phyloP scores from a whole-genome alignment of 352 stramenopile species.

The Pythium graminicola region DNA sequence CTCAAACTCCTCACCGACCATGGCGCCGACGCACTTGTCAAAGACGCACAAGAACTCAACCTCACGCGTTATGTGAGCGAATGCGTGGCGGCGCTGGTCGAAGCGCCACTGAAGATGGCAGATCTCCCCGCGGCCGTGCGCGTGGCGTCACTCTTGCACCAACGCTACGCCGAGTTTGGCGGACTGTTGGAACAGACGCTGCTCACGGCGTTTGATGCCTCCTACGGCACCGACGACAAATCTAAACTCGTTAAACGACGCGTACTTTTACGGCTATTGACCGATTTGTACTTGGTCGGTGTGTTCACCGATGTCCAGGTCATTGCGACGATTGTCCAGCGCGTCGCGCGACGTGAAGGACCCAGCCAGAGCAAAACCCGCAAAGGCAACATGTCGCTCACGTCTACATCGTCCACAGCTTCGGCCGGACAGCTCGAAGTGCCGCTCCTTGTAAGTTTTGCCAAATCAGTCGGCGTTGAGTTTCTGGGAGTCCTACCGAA shows the following conservation, averaged over 20 bases:
- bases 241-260: slow-evolving; percentile 65
- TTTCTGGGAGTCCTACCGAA: slow-evolving; percentile 68
- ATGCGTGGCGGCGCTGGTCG: slow-evolving; percentile 85
- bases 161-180: slow-evolving; percentile 89
- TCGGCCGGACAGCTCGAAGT: slow-evolving; percentile 77
- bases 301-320: slow-evolving; percentile 70
- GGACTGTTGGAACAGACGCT: slow-evolving; percentile 46
- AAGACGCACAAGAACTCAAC: slow-evolving; percentile 89
- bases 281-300: slow-evolving; percentile 74
- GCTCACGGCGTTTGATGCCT: slow-evolving; percentile 47
- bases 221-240: slow-evolving; percentile 62
- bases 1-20: slow-evolving; percentile 79
- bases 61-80: slow-evolving; percentile 94
- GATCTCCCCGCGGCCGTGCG: slow-evolving; percentile 84
- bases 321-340: slow-evolving; percentile 77
- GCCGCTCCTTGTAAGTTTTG: slow-evolving; percentile 92
- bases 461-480: slow-evolving; percentile 89
- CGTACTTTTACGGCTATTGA: slow-evolving; percentile 71
- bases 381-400: slow-evolving; percentile 41
- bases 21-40: slow-evolving; percentile 64
- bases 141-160: slow-evolving; percentile 87
- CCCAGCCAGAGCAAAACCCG: no score
- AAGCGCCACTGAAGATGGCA: slow-evolving; percentile 77
- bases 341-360: slow-evolving; percentile 52
- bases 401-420: slow-evolving; percentile 1